These are phyloP conservation scores for Geotrichum bryndzae DNA, from an alignment of 1,139 yeast species.

Conservation along the genomic window DNA sequence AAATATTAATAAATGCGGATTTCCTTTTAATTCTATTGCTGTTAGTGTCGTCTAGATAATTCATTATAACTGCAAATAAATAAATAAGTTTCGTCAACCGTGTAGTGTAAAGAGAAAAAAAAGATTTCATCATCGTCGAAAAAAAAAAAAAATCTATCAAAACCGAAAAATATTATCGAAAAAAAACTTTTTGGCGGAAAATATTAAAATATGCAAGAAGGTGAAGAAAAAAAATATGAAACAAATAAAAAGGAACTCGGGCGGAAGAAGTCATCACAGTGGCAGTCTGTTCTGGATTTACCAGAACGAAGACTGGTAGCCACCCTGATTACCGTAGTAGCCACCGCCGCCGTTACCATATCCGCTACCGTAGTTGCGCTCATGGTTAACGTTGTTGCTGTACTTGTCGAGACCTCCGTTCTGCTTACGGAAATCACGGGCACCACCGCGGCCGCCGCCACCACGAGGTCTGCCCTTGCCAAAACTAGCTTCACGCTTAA, in stretches of 20 bases:
- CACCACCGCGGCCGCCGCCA: slow-evolving; percentile 30
- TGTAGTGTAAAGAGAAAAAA: neutral
- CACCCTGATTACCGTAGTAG: slow-evolving; percentile 19
- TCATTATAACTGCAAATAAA: slow-evolving; percentile 3
- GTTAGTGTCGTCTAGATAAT: neutral
- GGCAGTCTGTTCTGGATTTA: slow-evolving; percentile 9
- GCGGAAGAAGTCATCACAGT: slow-evolving; percentile 1
- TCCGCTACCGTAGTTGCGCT: slow-evolving; percentile 25
- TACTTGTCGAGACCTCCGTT: slow-evolving; percentile 32
- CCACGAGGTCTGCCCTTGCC: slow-evolving; percentile 55
- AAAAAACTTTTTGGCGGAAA: slow-evolving; percentile 3
- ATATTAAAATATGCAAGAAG: slow-evolving; percentile 8
- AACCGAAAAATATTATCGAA: slow-evolving; percentile 8
- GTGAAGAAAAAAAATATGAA: neutral
- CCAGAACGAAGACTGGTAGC: slow-evolving; percentile 17
- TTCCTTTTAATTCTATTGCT: neutral
- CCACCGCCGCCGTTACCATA: slow-evolving; percentile 32
- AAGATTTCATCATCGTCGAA: neutral
- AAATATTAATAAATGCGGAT: neutral
- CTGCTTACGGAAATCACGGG: slow-evolving; percentile 39
- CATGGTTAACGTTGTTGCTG: slow-evolving; percentile 31
- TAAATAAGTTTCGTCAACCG: slow-evolving; percentile 6
- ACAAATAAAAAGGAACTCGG: neutral
- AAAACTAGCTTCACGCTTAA: slow-evolving; percentile 70
- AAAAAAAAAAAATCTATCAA: slow-evolving; percentile 8